Conservation (phyloP, 139 green algal genomes). For the Mesotaenium endlicherianum region DNA sequence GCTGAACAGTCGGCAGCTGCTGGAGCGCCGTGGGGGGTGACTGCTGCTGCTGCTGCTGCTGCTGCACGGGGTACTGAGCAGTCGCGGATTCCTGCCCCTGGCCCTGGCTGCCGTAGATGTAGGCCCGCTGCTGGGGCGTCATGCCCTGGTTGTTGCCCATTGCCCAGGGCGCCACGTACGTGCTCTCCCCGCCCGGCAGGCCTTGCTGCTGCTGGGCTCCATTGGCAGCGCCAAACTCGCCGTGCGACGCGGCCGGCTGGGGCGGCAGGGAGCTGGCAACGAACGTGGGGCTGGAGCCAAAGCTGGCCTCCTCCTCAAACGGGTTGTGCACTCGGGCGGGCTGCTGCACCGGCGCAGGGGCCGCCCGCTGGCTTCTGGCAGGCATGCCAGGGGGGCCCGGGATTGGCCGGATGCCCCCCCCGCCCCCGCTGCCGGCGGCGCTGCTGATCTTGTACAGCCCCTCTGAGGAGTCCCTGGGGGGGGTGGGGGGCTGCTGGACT, state of each 20-base stretch:
- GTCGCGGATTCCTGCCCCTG: background rate
- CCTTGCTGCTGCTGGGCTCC: no score
- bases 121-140: background rate
- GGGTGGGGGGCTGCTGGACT: background rate
- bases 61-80: background rate
- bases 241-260: no score
- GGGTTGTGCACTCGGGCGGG: constrained; percentile 9
- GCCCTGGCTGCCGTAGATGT: background rate
- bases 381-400: background rate
- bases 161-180: constrained; percentile 3
- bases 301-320: constrained; percentile 6
- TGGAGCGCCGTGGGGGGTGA: background rate
- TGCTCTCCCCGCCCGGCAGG: background rate
- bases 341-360: background rate
- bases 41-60: background rate
- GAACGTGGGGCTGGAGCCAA: no score
- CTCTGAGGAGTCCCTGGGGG: no score
- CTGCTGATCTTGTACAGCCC: background rate
- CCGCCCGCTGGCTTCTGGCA: no score
- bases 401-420: background rate
- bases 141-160: background rate
- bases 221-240: no score
- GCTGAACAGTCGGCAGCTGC: background rate
- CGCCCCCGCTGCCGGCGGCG: background rate
- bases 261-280: no score